These are phyloP conservation scores for Hypoxylon sp. DNA, from an alignment of 2,329 filamentous ascomycete species.

Conservation along the genomic window DNA sequence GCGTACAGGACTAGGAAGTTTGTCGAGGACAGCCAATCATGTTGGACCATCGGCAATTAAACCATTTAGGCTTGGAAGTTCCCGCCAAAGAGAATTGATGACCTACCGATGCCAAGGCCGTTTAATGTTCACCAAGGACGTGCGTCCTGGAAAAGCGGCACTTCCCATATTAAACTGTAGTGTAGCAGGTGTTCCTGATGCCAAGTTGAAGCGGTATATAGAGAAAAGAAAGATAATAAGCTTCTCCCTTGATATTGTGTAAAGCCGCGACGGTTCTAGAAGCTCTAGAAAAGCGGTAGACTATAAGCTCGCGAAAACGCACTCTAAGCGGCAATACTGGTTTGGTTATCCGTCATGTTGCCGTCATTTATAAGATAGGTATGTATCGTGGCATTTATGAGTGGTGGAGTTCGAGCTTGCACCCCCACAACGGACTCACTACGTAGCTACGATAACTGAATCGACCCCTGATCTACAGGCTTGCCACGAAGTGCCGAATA, in stretches of 20 bases:
- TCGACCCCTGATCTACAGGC: conserved; percentile 37
- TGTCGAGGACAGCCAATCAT: conserved; percentile 31
- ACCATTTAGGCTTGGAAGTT: conserved; percentile 40
- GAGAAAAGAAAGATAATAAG: conserved; percentile 18
- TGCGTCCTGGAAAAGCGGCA: conserved; percentile 35
- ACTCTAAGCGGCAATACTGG: conserved; percentile 23
- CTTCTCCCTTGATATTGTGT: conserved; percentile 27
- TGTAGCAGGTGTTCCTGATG: conserved; percentile 13
- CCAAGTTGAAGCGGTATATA: conserved; percentile 20
- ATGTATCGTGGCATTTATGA: conserved; percentile 24
- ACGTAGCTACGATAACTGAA: conserved; percentile 19
- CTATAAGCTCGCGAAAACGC: conserved; percentile 9
- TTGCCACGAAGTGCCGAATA: conserved; percentile 27
- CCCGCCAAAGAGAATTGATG: conserved; percentile 33
- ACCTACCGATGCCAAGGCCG: conserved; percentile 36
- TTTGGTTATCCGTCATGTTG: conserved; percentile 11
- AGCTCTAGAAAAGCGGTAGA: conserved; percentile 36
- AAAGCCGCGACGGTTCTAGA: conserved; percentile 42
- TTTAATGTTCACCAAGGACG: conserved; percentile 31
- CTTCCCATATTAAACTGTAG: conserved; percentile 26
- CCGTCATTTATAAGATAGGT: conserved; percentile 21
- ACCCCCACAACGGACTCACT: conserved; percentile 14
- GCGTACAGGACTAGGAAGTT: conserved; percentile 22
- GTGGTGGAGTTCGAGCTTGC: conserved; percentile 7
- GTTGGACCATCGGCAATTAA: conserved; percentile 35